phyloP scores from a whole-genome alignment of 179 eudicot genomes.

The Amaranthus tricolor region DNA sequence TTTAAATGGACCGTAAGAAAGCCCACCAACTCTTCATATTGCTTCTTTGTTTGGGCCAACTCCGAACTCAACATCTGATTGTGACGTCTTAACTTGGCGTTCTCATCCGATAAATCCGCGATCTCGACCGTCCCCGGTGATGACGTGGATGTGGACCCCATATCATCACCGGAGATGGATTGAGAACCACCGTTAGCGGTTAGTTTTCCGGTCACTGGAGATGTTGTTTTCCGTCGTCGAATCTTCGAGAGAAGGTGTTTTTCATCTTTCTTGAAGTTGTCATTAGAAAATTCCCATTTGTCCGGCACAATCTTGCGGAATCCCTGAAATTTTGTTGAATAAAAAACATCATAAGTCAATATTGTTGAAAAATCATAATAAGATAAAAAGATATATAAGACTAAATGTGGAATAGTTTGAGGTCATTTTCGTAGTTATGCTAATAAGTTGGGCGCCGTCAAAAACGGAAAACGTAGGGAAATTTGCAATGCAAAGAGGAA shows the following conservation, averaged over 20 bases:
- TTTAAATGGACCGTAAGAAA: constrained; percentile 47
- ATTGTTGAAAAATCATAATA: too few species aligned
- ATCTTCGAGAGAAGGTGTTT: constrained; percentile 58
- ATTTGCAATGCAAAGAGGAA: too few species aligned
- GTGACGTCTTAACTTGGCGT: constrained; percentile 62
- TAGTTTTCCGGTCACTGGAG: constrained; percentile 27
- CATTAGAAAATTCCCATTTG: constrained; percentile 80
- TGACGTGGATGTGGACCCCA: constrained; percentile 69
- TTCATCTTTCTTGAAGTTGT: constrained; percentile 68
- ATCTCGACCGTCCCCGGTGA: constrained; percentile 44
- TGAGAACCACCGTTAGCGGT: constrained; percentile 30
- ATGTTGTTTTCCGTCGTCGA: constrained; percentile 62
- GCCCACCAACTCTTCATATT: constrained; percentile 59
- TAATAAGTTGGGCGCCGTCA: background rate
- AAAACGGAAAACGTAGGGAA: too few species aligned
- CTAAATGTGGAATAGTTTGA: too few species aligned
- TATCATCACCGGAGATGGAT: constrained; percentile 63
- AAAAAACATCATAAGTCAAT: background rate
- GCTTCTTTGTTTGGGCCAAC: constrained; percentile 61
- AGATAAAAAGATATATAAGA: too few species aligned
- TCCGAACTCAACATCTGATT: constrained; percentile 62
- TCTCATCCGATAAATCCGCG: constrained; percentile 55
- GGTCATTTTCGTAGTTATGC: background rate
- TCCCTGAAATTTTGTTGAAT: constrained; percentile 42
- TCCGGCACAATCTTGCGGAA: constrained; percentile 85